Base-by-base conservation (phyloP, 2,329 filamentous ascomycete genomes). In the Ambrosiella xylebori region DNA sequence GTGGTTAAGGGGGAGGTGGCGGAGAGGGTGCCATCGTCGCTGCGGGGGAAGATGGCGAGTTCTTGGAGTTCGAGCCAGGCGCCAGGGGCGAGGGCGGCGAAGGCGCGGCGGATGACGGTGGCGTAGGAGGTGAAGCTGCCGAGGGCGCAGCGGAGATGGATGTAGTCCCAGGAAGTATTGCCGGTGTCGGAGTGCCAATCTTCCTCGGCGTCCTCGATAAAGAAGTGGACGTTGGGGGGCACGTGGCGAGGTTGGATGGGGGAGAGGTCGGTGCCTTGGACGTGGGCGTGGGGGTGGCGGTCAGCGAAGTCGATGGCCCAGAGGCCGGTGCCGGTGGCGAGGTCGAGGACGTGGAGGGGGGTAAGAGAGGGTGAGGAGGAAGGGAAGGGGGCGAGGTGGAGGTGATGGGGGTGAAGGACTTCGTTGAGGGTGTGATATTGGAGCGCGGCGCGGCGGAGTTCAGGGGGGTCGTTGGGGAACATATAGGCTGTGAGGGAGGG, bases 141-240 rank as follows among this genome's bases (percentile, higher is more conserved):
- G 73, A 76, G 79, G 63, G 74, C 76, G 40, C 71, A 67, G 45
- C 77, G 73, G 0, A 73, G 74, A 64, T 80, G 77, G 49, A 80
- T 74, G 62, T 76, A 79, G 63, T 80, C 76, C 59, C 79, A 74
- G 1, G 74, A 71, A 55, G 80, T 74, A 27, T 27, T 27, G 19
- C 19, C 19, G 19, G 19, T 27, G 2, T 76, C 74, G 65, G 73
- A 76, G 49, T 73, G 70, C 76, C 76, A 78, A 2, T 71, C 68
- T 59, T 78, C 72, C 1, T 71, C 69, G 15, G 69, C 70, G 64
- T 89, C 85, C 65, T 88, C 84, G 51, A 90, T 76, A 61, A 81
- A 80, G 63, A 90, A 90, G 61, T 81, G 78, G 12, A 88, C 82
- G 62, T 90, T 90, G 15, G 78, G 76, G 0, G 86, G 85, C 0